Conservation (phyloP, 208 protist species). For the Angomonas deanei region DNA sequence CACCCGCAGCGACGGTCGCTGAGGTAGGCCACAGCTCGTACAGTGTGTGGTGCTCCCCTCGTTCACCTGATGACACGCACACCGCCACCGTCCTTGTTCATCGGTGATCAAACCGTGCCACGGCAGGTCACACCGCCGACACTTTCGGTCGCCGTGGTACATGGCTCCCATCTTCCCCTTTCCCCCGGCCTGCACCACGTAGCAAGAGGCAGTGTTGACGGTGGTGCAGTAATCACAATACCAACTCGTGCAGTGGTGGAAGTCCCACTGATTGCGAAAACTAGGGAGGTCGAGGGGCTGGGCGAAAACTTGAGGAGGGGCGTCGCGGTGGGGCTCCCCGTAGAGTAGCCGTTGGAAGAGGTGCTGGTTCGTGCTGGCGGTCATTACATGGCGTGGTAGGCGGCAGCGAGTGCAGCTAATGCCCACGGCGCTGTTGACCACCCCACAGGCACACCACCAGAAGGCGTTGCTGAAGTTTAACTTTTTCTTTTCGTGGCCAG, state of each 20-base stretch:
- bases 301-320: too few species aligned
- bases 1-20: neutral
- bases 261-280: neutral
- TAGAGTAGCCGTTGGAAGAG: too few species aligned
- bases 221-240: neutral
- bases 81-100: neutral
- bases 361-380: too few species aligned
- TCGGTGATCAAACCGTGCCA: neutral
- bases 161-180: neutral
- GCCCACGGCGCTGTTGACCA: neutral
- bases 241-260: neutral
- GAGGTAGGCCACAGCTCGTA: neutral
- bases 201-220: neutral
- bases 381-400: neutral
- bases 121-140: neutral
- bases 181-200: neutral
- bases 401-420: neutral
- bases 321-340: too few species aligned
- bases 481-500: too few species aligned
- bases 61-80: neutral
- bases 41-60: neutral
- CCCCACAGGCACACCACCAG: neutral
- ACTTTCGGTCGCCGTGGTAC: neutral
- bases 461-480: too few species aligned
- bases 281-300: too few species aligned